phyloP scores from a whole-genome alignment of 176 grass and related monocot species.

The maize (Zea mays) region DNA sequence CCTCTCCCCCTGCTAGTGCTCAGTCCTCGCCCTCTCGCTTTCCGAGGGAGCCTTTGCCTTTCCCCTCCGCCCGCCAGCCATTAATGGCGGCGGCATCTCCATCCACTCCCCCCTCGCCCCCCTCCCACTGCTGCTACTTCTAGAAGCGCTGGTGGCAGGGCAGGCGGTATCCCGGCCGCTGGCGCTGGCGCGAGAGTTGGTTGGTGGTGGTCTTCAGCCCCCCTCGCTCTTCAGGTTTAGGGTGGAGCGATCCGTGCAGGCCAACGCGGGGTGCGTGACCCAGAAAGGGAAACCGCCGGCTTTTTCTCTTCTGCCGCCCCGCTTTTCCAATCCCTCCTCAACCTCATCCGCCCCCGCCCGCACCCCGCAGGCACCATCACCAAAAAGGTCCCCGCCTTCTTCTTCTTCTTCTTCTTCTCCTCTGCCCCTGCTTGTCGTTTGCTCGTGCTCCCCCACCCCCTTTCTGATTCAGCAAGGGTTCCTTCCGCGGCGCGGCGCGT shows the following conservation, averaged over 20 bases:
- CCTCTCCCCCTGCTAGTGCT: no score
- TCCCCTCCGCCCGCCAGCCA: constrained; percentile 15
- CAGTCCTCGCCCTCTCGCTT: background rate
- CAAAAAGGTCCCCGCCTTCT: no score
- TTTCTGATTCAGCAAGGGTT: no score
- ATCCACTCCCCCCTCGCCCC: background rate
- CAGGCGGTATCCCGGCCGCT: background rate
- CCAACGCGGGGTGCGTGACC: constrained; percentile 30
- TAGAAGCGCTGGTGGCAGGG: background rate
- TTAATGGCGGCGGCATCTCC: constrained; percentile 31
- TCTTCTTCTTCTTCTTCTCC: no score
- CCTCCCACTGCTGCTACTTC: background rate
- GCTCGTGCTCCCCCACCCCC: no score
- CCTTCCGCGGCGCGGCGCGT: background rate
- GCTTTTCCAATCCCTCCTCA: no score
- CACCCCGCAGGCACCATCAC: no score
- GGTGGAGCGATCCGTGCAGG: no score
- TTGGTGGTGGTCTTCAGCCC: background rate
- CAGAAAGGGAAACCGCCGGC: constrained; percentile 1
- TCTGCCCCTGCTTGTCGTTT: no score
- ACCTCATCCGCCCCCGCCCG: no score
- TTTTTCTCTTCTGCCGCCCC: background rate
- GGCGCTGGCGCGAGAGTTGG: background rate
- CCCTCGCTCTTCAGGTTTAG: background rate
- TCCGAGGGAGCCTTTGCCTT: background rate